Evolutionary conservation across 164 flowering plant species (phyloP), one percentile per base, ranked within the genome.

Genomic region (Vitis riparia): DNA sequence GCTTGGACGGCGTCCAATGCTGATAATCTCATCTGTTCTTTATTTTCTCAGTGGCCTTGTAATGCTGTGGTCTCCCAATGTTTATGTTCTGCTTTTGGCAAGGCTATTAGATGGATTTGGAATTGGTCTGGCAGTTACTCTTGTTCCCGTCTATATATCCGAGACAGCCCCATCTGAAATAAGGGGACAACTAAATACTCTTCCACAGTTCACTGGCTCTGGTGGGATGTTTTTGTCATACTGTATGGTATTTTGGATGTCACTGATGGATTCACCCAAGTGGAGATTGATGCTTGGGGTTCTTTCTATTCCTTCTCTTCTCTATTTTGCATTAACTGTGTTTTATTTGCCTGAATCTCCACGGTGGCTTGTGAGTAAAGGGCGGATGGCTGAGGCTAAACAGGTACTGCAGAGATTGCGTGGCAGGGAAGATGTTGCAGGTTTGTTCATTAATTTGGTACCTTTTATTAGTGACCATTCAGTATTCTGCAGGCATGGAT

Each of bases 221-320:
- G 56, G 19, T 47, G 83, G 83, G 12, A 80, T 80, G 83, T 77
- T 77, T 62, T 67, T 80, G 68, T 65, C 83, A 5, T 80, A 80
- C 65, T 77, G 80, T 62, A 80, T 80, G 83, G 78, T 77, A 1
- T 80, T 80, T 37, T 65, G 67, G 9, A 77, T 80, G 80, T 80
- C 83, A 2, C 32, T 80, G 65, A 59, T 15, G 64, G 72, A 61
- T 13, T 58, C 74, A 0, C 80, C 83, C 30, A 77, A 76, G 11
- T 80, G 83, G 83, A 74, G 83, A 67, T 56, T 80, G 63, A 80
- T 80, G 83, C 81, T 80, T 14, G 83, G 83, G 11, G 76, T 80
- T 47, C 76, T 80, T 19, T 80, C 83, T 9, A 59, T 75, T 17
- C 83, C 83, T 37, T 80, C 83, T 1, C 58, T 80, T 12, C 48